These are phyloP conservation scores for Rubus parviflorus DNA, from an alignment of 306 rosid species.

Conservation along the genomic window DNA sequence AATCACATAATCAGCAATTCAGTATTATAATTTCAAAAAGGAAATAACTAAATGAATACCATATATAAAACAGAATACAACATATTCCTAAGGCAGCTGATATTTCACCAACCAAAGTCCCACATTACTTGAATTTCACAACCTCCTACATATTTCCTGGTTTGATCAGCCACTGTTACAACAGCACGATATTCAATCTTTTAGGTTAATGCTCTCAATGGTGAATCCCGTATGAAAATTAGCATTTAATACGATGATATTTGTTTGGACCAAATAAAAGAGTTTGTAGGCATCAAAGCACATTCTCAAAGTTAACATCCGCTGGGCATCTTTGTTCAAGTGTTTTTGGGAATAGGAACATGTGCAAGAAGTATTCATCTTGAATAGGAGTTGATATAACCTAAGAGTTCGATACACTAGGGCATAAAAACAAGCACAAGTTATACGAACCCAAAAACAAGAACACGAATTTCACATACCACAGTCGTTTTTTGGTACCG, in stretches of 20 bases:
- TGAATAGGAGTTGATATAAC: background rate
- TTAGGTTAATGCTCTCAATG: background rate
- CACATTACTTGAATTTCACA: no score
- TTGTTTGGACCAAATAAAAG: background rate
- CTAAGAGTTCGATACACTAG: background rate
- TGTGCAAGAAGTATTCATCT: background rate
- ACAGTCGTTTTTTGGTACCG: constrained; percentile 31
- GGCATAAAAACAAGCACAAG: background rate
- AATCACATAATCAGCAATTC: constrained; percentile 17
- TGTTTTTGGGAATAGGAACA: background rate
- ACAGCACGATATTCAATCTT: background rate
- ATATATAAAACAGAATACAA: background rate
- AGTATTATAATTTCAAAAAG: background rate
- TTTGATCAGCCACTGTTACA: no score
- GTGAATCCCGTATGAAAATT: no score
- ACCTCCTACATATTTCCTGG: no score
- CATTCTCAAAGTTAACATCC: background rate
- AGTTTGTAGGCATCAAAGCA: background rate
- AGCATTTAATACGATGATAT: background rate
- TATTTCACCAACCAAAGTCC: background rate
- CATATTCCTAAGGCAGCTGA: background rate
- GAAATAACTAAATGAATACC: background rate
- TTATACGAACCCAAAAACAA: background rate
- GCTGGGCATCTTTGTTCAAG: background rate
- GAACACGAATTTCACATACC: constrained; percentile 40